Percentiles rank a stretch among this genome's conserved stretches.
phyloP scores from a whole-genome alignment of 2,329 filamentous ascomycete genomes.

The Fusarium neocosmosporiellum region DNA sequence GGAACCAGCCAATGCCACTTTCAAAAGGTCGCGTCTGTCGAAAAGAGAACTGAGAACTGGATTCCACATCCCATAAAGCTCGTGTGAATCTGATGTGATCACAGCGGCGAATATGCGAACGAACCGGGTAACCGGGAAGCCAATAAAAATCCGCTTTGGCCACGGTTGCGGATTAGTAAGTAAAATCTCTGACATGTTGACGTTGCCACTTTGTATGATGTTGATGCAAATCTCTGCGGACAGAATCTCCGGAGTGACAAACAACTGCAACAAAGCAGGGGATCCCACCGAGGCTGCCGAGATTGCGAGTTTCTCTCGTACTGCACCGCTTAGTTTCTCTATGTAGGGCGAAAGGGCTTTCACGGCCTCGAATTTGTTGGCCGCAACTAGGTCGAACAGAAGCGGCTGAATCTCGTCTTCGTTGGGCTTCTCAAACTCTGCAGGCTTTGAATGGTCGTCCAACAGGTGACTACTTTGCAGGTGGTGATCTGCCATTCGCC shows the following conservation, averaged over 20 bases:
- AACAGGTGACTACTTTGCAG: not conserved
- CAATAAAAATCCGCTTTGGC: not conserved
- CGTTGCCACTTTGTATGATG: not conserved
- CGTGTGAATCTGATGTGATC: not conserved
- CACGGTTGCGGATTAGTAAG: not conserved
- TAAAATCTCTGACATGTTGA: not conserved
- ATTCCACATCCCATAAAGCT: not conserved
- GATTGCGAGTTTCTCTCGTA: not conserved
- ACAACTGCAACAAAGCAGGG: not conserved
- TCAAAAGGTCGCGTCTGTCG: accelerated
- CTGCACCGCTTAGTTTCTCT: accelerated
- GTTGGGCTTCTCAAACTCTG: not conserved
- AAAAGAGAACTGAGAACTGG: not conserved
- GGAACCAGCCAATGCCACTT: not conserved
- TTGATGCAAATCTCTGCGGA: accelerated
- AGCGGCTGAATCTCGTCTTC: not conserved
- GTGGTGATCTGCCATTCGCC: not conserved
- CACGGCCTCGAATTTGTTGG: not conserved
- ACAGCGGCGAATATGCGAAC: too few relatives aligned
- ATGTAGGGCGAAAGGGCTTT: not conserved
- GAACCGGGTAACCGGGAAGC: not conserved
- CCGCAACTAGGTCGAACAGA: not conserved
- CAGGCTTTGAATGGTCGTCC: too few relatives aligned
- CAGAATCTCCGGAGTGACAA: accelerated
- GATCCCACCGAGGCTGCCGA: not conserved